A percentile compares a stretch with the other conserved stretches of the same genome.
phyloP scores from a whole-genome alignment of 208 protist genomes.

The Acanthamoeba lenticulata region DNA sequence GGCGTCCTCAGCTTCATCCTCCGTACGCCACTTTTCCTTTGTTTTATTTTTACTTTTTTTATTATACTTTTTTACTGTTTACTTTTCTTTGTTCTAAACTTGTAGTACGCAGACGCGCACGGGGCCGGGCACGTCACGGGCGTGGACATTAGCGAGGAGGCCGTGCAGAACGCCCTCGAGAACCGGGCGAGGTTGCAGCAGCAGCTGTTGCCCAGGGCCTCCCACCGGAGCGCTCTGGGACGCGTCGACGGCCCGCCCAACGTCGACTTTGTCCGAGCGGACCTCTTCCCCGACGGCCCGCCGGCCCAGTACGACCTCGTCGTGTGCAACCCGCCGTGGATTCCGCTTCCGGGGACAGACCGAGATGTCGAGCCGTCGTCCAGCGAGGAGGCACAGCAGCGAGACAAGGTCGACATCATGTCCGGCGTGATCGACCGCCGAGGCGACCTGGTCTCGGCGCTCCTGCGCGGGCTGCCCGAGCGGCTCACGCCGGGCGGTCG shows the following conservation, averaged over 20 bases:
- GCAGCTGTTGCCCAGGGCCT: no score
- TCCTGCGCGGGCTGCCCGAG: background rate
- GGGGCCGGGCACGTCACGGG: background rate
- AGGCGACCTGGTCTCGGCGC: background rate
- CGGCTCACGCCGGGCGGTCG: background rate
- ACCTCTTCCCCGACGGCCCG: background rate
- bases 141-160: slow-evolving; percentile 18
- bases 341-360: background rate
- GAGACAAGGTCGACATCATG: background rate
- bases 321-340: slow-evolving; percentile 55
- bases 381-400: background rate
- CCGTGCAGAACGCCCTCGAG: background rate
- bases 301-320: slow-evolving; percentile 26
- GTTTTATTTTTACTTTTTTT: background rate
- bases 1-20: slow-evolving; percentile 40
- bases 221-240: background rate
- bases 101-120: background rate
- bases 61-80: background rate
- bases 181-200: background rate
- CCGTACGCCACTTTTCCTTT: background rate
- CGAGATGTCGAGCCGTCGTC: background rate
- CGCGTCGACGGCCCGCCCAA: no score
- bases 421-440: background rate
- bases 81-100: background rate
- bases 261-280: background rate